Conservation (phyloP, 805 yeast species). For the Wickerhamiella occidentalis region DNA sequence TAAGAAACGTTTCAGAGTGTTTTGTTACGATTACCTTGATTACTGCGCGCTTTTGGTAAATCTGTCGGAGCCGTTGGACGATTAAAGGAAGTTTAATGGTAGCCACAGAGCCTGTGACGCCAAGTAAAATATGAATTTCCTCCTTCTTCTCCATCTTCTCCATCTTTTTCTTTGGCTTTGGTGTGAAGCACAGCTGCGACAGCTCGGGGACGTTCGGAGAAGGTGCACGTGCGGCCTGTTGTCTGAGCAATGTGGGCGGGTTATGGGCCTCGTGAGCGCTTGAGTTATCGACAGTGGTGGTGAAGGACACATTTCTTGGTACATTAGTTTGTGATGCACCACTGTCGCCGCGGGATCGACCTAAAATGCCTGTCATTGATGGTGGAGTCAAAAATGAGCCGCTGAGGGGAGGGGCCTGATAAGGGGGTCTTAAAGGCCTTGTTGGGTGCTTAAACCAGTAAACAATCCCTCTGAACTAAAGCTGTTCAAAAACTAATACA, state of each 20-base stretch:
- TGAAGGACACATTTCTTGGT: slow-evolving; percentile 19
- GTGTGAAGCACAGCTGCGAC: not conserved
- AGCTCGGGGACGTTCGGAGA: slow-evolving; percentile 7
- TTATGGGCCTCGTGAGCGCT: slow-evolving; percentile 24
- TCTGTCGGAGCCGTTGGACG: slow-evolving; percentile 71
- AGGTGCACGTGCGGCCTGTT: slow-evolving; percentile 18
- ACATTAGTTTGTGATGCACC: not conserved
- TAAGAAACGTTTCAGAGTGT: slow-evolving; percentile 28
- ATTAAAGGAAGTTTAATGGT: slow-evolving; percentile 86
- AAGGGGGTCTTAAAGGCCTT: not conserved
- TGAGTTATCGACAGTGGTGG: slow-evolving; percentile 16
- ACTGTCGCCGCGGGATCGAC: slow-evolving; percentile 5
- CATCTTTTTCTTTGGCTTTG: slow-evolving; percentile 5
- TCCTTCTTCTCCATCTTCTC: slow-evolving; percentile 31
- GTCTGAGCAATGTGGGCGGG: slow-evolving; percentile 23
- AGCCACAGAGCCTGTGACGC: slow-evolving; percentile 94
- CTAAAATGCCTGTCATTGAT: slow-evolving; percentile 8
- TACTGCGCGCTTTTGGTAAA: slow-evolving; percentile 58
- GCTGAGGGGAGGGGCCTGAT: too few species aligned
- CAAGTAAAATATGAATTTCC: slow-evolving; percentile 76
- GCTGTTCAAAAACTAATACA: too few species aligned
- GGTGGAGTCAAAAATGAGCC: too few species aligned
- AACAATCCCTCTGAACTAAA: too few species aligned
- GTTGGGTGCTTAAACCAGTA: too few species aligned
- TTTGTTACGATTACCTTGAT: slow-evolving; percentile 73